phyloP scores from a whole-genome alignment of 768 basidiomycete species.

The Solioccasus polychromus region DNA sequence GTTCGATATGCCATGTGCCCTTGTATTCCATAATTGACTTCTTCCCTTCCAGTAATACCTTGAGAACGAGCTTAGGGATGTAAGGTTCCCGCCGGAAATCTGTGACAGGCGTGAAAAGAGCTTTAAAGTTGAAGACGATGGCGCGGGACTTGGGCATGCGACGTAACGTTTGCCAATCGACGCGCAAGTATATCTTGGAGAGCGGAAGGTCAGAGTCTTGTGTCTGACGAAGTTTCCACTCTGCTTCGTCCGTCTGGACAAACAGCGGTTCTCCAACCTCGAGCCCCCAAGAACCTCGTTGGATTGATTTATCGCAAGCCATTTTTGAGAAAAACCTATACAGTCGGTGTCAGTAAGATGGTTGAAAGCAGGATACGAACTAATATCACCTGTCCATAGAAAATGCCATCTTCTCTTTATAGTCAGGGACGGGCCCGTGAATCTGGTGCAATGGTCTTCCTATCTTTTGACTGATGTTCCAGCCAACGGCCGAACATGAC shows the following conservation, averaged over 20 bases:
- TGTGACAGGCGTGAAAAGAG: constrained; percentile 48
- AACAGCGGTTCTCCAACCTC: constrained; percentile 51
- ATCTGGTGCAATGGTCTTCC: constrained; percentile 46
- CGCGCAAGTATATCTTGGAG: constrained; percentile 44
- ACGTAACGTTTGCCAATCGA: constrained; percentile 56
- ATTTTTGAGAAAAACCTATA: constrained; percentile 48
- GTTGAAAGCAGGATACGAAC: neutral
- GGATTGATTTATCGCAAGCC: constrained; percentile 46
- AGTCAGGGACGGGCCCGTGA: constrained; percentile 47
- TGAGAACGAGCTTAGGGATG: constrained; percentile 45
- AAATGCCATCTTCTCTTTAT: constrained; percentile 45
- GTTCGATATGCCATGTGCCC: constrained; percentile 38
- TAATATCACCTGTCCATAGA: constrained; percentile 46
- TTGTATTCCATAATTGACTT: constrained; percentile 43
- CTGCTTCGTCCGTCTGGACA: constrained; percentile 38
- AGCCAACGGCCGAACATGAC: constrained; percentile 47
- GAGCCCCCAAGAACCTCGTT: constrained; percentile 50
- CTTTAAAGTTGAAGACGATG: constrained; percentile 54
- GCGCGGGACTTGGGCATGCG: constrained; percentile 46
- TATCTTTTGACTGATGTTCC: constrained; percentile 47
- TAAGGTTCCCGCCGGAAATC: constrained; percentile 45
- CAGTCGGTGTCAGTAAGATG: neutral
- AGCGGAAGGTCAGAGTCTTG: constrained; percentile 37
- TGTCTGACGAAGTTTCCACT: constrained; percentile 32
- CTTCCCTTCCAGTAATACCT: constrained; percentile 41